Base-by-base conservation (phyloP, 768 basidiomycete genomes). In the Brasilioporus rufonigricans region DNA sequence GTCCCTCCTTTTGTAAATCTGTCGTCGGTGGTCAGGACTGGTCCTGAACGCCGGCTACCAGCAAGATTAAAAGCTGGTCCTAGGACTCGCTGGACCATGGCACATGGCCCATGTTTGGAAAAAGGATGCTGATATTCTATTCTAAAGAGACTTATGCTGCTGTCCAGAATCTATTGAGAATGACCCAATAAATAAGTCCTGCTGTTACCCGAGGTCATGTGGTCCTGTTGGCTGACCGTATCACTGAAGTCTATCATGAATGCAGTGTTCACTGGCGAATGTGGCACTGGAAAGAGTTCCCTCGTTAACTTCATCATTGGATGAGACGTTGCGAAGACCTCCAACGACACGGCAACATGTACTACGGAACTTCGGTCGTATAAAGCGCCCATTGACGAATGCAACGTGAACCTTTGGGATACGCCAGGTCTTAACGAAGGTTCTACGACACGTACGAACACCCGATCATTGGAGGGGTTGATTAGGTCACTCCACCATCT, bases 211-310 rank as follows among this genome's bases (percentile, higher is more conserved):
- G n/a, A n/a, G n/a, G n/a, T n/a, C n/a, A n/a, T n/a, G n/a, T n/a
- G n/a, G n/a, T n/a, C n/a, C n/a, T n/a, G n/a, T n/a, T n/a, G n/a
- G n/a, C n/a, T n/a, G n/a, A n/a, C n/a, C n/a, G n/a, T n/a, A n/a
- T n/a, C n/a, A n/a, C n/a, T n/a, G n/a, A n/a, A n/a, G n/a, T n/a
- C 14, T 14, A 23, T 33, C 32, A 62, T 60, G 64, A 68, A 66
- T 32, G 26, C 66, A 31, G 55, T 68, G 45, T 33, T 69, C 35
- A 54, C 29, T 41, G 67, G 67, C 13, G 65, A 68, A 57, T 59
- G 59, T 4, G 65, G 63, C 16, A 53, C 46, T 26, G 65, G 67
- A 36, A 64, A 69, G 36, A 68, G 67, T 5, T 69, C 61, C 16
- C 46, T 69, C 19, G 50, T 69, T 6, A 69, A 69, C 40, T 40